A percentile compares a stretch with the other conserved stretches of the same genome.
Evolutionary conservation across 768 basidiomycete genomes (phyloP).

Genomic region (Suillus decipiens): DNA sequence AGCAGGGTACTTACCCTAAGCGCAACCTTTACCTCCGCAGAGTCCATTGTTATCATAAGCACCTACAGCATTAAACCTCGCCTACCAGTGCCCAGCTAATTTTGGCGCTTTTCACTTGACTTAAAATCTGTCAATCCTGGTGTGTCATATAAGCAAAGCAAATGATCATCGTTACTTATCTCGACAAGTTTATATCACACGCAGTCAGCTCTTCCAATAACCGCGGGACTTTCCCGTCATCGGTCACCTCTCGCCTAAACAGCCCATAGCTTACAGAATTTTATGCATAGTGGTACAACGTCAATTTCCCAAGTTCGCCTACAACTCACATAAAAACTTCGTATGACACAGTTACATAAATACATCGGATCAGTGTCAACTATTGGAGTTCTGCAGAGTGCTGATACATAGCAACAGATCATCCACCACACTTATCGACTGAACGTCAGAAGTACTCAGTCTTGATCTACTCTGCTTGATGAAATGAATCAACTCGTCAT

Average conservation of each 20-base stretch:
- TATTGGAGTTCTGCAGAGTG: neutral
- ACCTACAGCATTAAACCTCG: neutral
- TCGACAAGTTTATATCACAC: neutral
- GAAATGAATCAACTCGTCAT: neutral
- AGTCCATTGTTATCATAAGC: too few species aligned
- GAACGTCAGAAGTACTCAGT: neutral
- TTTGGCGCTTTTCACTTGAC: too few species aligned
- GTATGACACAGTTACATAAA: neutral
- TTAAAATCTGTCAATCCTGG: too few species aligned
- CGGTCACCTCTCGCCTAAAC: too few species aligned
- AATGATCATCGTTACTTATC: neutral
- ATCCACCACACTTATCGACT: neutral
- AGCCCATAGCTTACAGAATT: too few species aligned
- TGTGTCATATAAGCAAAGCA: too few species aligned
- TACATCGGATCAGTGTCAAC: neutral
- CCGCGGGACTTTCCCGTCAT: too few species aligned
- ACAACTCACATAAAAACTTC: neutral
- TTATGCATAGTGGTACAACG: neutral
- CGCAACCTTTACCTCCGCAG: too few species aligned
- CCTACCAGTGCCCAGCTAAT: neutral
- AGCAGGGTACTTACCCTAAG: too few species aligned
- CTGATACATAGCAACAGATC: neutral
- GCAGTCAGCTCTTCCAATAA: too few species aligned
- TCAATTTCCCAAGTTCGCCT: neutral
- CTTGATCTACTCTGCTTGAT: neutral